Percentiles rank a stretch among this genome's conserved stretches.
Conservation (phyloP, 2,329 filamentous ascomycete genomes). For the Exserohilum rostratum region DNA sequence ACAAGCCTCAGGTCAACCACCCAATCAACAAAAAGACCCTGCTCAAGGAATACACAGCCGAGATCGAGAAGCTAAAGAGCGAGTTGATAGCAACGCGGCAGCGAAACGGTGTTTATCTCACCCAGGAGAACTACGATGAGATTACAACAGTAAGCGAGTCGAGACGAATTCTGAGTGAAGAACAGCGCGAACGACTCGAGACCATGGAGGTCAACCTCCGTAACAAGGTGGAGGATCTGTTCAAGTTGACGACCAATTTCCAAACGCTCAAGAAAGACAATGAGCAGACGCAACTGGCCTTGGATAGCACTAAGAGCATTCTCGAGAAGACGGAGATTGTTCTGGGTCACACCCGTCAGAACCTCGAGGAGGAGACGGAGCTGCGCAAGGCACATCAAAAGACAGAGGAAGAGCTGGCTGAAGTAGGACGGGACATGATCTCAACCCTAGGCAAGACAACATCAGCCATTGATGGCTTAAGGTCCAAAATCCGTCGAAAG, state of each 20-base stretch:
- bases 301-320: conserved; percentile 81
- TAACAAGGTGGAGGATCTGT: conserved; percentile 92
- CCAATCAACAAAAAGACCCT: conserved; percentile 92
- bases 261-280: conserved; percentile 89
- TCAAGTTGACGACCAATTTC: conserved; percentile 83
- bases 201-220: conserved; percentile 88
- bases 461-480: conserved; percentile 78
- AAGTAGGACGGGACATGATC: conserved; percentile 76
- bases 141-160: conserved; percentile 93
- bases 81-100: conserved; percentile 92
- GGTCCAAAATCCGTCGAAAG: conserved; percentile 84
- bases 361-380: conserved; percentile 77
- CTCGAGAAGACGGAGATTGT: conserved; percentile 89
- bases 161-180: conserved; percentile 85
- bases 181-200: conserved; percentile 90
- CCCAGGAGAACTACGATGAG: conserved; percentile 86
- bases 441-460: conserved; percentile 79
- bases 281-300: conserved; percentile 71
- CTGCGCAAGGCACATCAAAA: conserved; percentile 83
- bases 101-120: conserved; percentile 92
- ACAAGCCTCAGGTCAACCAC: conserved; percentile 95
- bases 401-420: conserved; percentile 78
- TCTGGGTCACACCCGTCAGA: conserved; percentile 75
- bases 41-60: conserved; percentile 83
- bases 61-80: conserved; percentile 93